phyloP scores from a whole-genome alignment of 1,284 basidiomycete genomes.

The Sporisorium exsertum region DNA sequence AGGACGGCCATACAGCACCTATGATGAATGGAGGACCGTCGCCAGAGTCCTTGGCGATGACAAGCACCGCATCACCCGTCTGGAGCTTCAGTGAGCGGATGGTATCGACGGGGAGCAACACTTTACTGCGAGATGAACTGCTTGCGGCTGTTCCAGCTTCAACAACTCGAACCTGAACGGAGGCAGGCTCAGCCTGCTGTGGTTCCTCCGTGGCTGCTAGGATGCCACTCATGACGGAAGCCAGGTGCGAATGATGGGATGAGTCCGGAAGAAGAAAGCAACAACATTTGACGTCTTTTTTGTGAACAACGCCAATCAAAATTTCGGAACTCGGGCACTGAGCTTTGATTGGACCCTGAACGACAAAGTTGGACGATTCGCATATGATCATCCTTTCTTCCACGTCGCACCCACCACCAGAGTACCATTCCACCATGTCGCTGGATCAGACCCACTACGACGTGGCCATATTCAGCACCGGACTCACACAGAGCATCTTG shows the following conservation, averaged over 20 bases:
- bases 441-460: constrained; percentile 75
- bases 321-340: constrained; percentile 13
- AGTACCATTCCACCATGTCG: too few species aligned
- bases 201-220: not conserved
- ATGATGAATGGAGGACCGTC: constrained; percentile 1
- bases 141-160: constrained; percentile 30
- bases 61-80: constrained; percentile 37
- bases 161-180: constrained; percentile 20
- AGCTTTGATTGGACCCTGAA: constrained; percentile 6
- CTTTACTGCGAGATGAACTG: constrained; percentile 29
- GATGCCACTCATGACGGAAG: constrained; percentile 14
- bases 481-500: constrained; percentile 75
- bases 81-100: constrained; percentile 42
- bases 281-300: not conserved
- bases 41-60: not conserved
- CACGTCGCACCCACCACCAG: too few species aligned
- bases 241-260: not conserved
- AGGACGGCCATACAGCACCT: constrained; percentile 44
- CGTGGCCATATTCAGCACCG: constrained; percentile 85
- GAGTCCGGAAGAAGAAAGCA: not conserved
- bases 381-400: not conserved
- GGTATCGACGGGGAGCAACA: constrained; percentile 36
- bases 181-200: not conserved
- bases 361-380: not conserved
- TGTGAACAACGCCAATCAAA: not conserved